Conservation (phyloP, 73 alveolate species). For the Effrenium voratum region DNA sequence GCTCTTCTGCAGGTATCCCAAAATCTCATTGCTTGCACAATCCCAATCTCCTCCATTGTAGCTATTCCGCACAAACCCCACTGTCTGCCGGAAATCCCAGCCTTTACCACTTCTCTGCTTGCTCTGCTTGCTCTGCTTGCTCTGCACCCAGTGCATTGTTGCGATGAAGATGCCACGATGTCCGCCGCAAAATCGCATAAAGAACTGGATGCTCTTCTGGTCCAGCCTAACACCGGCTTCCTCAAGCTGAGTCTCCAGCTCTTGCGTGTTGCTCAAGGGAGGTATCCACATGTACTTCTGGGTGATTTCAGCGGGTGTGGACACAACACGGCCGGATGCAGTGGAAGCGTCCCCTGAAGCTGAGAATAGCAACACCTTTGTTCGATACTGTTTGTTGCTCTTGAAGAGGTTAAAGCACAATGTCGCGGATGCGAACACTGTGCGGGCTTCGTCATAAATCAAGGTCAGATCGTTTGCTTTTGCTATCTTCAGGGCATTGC, state of each 20-base stretch:
- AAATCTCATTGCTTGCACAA: conserved; percentile 6
- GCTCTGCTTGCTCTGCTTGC: no score
- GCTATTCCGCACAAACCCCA: conserved; percentile 54
- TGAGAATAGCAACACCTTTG: conserved; percentile 23
- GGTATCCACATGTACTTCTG: conserved; percentile 77
- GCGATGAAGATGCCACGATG: conserved; percentile 72
- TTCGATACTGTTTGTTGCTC: neutral
- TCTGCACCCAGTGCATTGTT: conserved; percentile 72
- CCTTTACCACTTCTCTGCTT: conserved; percentile 44
- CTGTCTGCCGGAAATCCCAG: conserved; percentile 43
- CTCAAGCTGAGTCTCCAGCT: conserved; percentile 43
- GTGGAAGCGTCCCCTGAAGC: conserved; percentile 65
- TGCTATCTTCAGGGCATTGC: conserved; percentile 40
- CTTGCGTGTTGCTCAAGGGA: conserved; percentile 30
- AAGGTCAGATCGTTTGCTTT: conserved; percentile 7
- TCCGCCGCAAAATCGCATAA: conserved; percentile 32
- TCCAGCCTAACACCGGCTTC: conserved; percentile 73
- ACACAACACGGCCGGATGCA: conserved; percentile 19
- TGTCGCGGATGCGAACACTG: conserved; percentile 19
- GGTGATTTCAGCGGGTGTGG: conserved; percentile 69
- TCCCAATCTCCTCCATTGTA: conserved; percentile 4
- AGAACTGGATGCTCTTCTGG: conserved; percentile 72
- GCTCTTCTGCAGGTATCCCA: conserved; percentile 48
- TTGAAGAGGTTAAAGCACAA: conserved; percentile 41
- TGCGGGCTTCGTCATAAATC: conserved; percentile 62